Evolutionary conservation across 306 rosid species (phyloP), one percentile per base, ranked within the genome.

Genomic region (cucumber (Cucumis sativus)): DNA sequence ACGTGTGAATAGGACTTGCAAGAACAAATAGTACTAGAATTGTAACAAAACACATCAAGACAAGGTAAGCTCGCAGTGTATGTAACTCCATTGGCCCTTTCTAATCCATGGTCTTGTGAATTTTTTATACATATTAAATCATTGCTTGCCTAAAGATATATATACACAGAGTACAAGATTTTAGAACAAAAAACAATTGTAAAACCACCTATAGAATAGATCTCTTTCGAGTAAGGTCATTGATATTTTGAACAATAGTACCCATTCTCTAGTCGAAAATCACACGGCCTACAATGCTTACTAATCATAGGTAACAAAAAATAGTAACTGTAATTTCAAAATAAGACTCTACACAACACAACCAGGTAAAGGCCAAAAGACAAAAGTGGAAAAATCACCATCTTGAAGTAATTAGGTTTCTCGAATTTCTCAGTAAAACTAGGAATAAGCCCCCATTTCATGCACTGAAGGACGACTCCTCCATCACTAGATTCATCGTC

Each of bases 371-470:
- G 59, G 28, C 45, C 39, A 47, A 15, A 13, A 25, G 18, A 68
- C 10, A 70, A 25, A 14, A 17, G 13, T 37, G 21, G 49, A 16
- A 35, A 64, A 64, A 16, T 35, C 86, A 92, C 97, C 97, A 89
- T 92, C 83, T 12, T 90, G 82, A 82, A 94, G 85, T 86, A 87
- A 85, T 94, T 93, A 59, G 93, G 96, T 81, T 90, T 90, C 67
- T 94, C 96, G 15, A 86, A 80, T 82, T 90, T 95, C 83, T 90
- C 91, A 14, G 96, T 95, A 82, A 95, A 95, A 85, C 97, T 90
- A 54, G 97, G 97, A 86, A 92, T 79, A 56, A 90, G 85, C 25
- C 98, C 96, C 98, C 98, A 90, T 86, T 82, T 92, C 98, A 94
- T 94, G 79, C 92, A 88, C 37, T 90, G 89, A 54, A 94, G 82